Evolutionary conservation across 257 asterid genomes (phyloP).

Genomic region (Linderniella brevidens): DNA sequence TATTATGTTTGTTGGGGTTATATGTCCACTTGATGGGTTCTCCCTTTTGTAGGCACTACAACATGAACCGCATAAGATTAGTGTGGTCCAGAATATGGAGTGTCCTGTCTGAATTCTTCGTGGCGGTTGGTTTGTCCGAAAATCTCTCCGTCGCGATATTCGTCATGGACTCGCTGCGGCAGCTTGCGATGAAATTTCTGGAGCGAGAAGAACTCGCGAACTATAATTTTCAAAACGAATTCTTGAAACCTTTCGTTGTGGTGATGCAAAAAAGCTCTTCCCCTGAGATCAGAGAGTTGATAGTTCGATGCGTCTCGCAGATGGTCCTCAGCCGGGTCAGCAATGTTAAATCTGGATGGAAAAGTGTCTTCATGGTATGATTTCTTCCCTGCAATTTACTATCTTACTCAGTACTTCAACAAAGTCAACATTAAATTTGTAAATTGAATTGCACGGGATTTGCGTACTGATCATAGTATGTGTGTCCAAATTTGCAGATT

Average conservation of each 20-base stretch:
- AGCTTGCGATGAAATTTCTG: slow-evolving; percentile 90
- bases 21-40: neutral
- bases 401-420: no score
- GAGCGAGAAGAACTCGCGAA: slow-evolving; percentile 99
- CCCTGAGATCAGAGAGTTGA: slow-evolving; percentile 85
- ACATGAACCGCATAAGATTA: slow-evolving; percentile 93
- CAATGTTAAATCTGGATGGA: slow-evolving; percentile 97
- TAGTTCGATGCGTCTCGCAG: slow-evolving; percentile 94
- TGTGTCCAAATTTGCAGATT: slow-evolving; percentile 30
- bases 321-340: slow-evolving; percentile 97
- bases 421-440: no score
- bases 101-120: slow-evolving; percentile 90
- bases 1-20: neutral
- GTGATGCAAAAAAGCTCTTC: slow-evolving; percentile 92
- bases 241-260: slow-evolving; percentile 83
- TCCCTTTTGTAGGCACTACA: slow-evolving; percentile 75
- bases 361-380: slow-evolving; percentile 93
- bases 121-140: slow-evolving; percentile 91
- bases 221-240: slow-evolving; percentile 92
- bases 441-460: neutral
- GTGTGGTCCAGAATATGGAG: slow-evolving; percentile 99
- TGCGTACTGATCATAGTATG: neutral
- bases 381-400: neutral
- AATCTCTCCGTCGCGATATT: slow-evolving; percentile 94
- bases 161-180: slow-evolving; percentile 97